phyloP scores from a whole-genome alignment of 495 filamentous ascomycete genomes.

The Lineolata rhizophorae region DNA sequence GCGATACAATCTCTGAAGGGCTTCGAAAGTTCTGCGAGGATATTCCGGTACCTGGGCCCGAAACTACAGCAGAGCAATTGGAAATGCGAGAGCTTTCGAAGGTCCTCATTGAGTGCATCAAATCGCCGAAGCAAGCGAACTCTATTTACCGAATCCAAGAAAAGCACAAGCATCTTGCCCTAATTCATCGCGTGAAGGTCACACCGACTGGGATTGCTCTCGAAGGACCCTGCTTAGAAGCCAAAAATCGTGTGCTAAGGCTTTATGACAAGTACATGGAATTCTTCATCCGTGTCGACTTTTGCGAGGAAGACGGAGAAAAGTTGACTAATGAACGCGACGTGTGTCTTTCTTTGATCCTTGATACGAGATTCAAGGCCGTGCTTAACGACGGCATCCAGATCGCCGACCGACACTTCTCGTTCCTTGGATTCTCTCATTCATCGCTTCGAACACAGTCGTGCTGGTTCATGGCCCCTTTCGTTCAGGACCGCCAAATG shows the following conservation, averaged over 20 bases:
- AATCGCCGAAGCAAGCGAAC: too few relatives aligned
- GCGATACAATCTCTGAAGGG: too few relatives aligned
- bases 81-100: too few relatives aligned
- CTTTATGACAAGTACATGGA: slow-evolving; percentile 39
- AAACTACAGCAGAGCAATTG: too few relatives aligned
- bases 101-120: too few relatives aligned
- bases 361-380: slow-evolving; percentile 30
- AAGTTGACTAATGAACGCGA: slow-evolving; percentile 32
- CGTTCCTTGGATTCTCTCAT: slow-evolving; percentile 64
- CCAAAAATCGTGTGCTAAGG: slow-evolving; percentile 51
- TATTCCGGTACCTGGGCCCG: too few relatives aligned
- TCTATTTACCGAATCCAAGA: too few relatives aligned
- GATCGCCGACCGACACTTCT: slow-evolving; percentile 39
- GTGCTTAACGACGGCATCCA: slow-evolving; percentile 32
- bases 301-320: slow-evolving; percentile 51
- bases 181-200: slow-evolving; percentile 37
- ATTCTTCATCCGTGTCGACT: slow-evolving; percentile 47
- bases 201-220: slow-evolving; percentile 48
- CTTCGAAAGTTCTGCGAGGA: too few relatives aligned
- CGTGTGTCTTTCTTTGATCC: slow-evolving; percentile 30
- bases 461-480: slow-evolving; percentile 59
- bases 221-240: slow-evolving; percentile 46
- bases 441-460: slow-evolving; percentile 48
- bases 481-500: slow-evolving; percentile 19
- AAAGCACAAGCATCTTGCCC: neutral